Conservation (phyloP, 257 asterid genomes). For the Eucommia ulmoides region DNA sequence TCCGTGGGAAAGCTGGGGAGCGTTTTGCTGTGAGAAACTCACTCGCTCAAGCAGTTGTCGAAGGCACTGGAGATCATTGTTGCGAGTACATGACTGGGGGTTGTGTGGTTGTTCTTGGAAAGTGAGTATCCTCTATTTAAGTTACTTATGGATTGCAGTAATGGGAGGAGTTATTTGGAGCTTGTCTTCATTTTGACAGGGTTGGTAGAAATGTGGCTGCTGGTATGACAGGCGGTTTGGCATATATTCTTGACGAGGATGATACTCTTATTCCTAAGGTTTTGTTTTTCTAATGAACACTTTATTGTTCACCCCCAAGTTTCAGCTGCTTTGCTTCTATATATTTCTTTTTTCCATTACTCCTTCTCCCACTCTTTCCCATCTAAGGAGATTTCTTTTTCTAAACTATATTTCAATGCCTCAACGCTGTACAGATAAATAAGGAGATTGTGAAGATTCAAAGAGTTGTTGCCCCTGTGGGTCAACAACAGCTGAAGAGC, state of each 20-base stretch:
- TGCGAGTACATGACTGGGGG: constrained; percentile 99
- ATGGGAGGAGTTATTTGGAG: too few relatives aligned
- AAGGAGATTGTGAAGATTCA: constrained; percentile 98
- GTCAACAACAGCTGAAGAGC: constrained; percentile 93
- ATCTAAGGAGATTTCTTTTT: too few relatives aligned
- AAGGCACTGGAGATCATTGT: constrained; percentile 96
- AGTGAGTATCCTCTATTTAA: constrained; percentile 47
- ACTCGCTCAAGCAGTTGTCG: constrained; percentile 92
- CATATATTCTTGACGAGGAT: constrained; percentile 87
- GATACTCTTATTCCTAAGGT: constrained; percentile 93
- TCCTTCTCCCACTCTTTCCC: too few relatives aligned
- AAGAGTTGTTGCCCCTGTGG: constrained; percentile 89
- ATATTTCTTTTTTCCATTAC: too few relatives aligned
- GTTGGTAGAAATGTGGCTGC: constrained; percentile 99
- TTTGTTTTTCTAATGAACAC: constrained; percentile 10
- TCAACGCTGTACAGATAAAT: constrained; percentile 52
- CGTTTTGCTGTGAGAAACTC: constrained; percentile 97
- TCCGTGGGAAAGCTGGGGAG: constrained; percentile 90
- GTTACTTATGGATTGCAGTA: too few relatives aligned
- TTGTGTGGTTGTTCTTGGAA: constrained; percentile 86
- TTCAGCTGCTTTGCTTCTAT: too few relatives aligned
- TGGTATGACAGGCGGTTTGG: constrained; percentile 97
- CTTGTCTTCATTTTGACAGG: constrained; percentile 38
- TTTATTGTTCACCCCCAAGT: too few relatives aligned
- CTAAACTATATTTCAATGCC: not conserved